Conservation (phyloP, 805 yeast species). For the Candida pseudoglaebosa region DNA sequence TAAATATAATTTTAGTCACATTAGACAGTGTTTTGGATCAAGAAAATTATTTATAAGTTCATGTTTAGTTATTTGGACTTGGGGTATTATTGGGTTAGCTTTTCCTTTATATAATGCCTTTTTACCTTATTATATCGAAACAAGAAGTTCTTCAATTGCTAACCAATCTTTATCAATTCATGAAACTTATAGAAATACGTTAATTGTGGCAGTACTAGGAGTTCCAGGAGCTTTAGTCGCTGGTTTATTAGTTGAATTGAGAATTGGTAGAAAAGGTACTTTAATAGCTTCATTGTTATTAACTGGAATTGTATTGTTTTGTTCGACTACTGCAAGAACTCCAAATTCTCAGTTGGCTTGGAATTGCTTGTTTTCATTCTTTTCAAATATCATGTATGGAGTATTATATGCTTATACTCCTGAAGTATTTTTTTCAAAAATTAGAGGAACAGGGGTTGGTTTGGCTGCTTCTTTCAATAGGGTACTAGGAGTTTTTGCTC, state of each 20-base stretch:
- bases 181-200: constrained; percentile 29
- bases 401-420: constrained; percentile 65
- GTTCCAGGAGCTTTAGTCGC: constrained; percentile 32
- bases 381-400: constrained; percentile 54
- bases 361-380: constrained; percentile 45
- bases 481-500: constrained; percentile 53
- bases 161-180: constrained; percentile 25
- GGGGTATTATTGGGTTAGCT: constrained; percentile 59
- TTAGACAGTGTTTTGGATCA: constrained; percentile 45
- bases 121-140: constrained; percentile 47
- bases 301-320: constrained; percentile 56
- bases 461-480: constrained; percentile 53
- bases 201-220: constrained; percentile 29
- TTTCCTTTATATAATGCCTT: constrained; percentile 55
- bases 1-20: constrained; percentile 31
- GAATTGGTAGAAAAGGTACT: constrained; percentile 56
- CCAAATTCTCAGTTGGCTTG: constrained; percentile 42
- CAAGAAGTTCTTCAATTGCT: constrained; percentile 27
- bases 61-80: constrained; percentile 38
- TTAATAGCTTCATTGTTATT: constrained; percentile 48
- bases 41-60: constrained; percentile 43
- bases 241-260: constrained; percentile 28
- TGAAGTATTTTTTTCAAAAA: constrained; percentile 50
- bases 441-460: constrained; percentile 57
- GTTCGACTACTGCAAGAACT: constrained; percentile 59